These are phyloP conservation scores for Saccharomyces hybrid DNA, from an alignment of 1,139 yeast species.

Conservation along the genomic window DNA sequence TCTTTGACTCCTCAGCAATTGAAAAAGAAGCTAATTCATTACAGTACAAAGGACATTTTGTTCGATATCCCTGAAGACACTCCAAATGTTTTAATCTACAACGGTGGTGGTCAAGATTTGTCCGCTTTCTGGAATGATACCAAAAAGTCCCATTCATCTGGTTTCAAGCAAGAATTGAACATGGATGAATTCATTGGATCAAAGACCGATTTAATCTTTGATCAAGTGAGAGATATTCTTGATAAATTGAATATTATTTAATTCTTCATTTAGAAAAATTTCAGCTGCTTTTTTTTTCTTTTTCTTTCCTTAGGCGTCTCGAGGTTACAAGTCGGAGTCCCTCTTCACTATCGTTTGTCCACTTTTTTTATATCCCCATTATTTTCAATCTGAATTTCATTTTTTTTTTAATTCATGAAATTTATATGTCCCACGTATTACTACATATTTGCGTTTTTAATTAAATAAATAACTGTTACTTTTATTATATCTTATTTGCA, in stretches of 20 bases:
- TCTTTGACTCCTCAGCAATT: constrained; percentile 76
- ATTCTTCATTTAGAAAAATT: background rate
- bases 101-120: constrained; percentile 86
- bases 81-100: constrained; percentile 82
- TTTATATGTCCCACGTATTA: background rate
- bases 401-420: background rate
- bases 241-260: constrained; percentile 21
- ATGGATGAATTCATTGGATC: constrained; percentile 13
- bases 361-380: background rate
- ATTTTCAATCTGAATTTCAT: background rate
- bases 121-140: constrained; percentile 55
- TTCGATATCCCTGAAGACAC: constrained; percentile 69
- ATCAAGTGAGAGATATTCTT: constrained; percentile 19
- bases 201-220: constrained; percentile 19
- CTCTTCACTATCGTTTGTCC: background rate
- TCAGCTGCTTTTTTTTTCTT: background rate
- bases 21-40: constrained; percentile 79
- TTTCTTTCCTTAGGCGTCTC: background rate
- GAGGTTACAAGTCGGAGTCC: background rate
- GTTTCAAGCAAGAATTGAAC: constrained; percentile 4
- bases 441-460: background rate
- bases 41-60: constrained; percentile 64
- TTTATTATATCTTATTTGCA: background rate
- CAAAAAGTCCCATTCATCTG: background rate
- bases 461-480: background rate